These are phyloP conservation scores for Phytopythium kandeliae DNA, from an alignment of 352 stramenopile species.

Conservation along the genomic window DNA sequence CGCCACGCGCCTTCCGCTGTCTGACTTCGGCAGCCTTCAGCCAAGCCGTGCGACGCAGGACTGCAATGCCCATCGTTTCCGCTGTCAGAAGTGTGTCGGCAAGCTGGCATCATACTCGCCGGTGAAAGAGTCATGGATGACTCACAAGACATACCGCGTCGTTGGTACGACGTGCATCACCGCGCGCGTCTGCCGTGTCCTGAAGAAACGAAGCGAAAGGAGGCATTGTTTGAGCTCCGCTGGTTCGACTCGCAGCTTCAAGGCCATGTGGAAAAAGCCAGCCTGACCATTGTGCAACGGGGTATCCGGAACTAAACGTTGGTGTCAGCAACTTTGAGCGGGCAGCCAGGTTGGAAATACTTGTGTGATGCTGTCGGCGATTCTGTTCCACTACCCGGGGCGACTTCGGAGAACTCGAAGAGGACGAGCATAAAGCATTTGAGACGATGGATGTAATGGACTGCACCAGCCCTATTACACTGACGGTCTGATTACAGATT, in stretches of 20 bases:
- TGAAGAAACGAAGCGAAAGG: slow-evolving; percentile 5
- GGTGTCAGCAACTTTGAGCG: neutral
- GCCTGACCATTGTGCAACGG: neutral
- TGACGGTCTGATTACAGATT: no score
- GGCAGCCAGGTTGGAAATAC: neutral
- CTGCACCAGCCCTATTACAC: no score
- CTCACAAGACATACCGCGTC: neutral
- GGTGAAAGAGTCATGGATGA: neutral
- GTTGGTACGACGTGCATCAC: slow-evolving; percentile 10
- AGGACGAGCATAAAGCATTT: neutral
- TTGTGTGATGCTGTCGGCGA: neutral
- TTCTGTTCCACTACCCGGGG: neutral
- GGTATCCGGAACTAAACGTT: slow-evolving; percentile 7
- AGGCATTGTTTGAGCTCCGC: slow-evolving; percentile 7
- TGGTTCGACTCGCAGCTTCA: slow-evolving; percentile 16
- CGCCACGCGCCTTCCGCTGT: no score
- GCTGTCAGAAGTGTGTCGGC: neutral
- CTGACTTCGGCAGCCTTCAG: no score
- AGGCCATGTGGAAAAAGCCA: slow-evolving; percentile 4
- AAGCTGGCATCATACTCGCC: neutral
- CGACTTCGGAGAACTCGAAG: neutral
- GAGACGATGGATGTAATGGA: no score
- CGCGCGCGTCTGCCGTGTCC: slow-evolving; percentile 3
- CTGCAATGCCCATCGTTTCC: no score
- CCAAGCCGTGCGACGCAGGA: no score